These are phyloP conservation scores for Aspergillus pseudoglaucus DNA, from an alignment of 2,329 filamentous ascomycete species.

Conservation along the genomic window DNA sequence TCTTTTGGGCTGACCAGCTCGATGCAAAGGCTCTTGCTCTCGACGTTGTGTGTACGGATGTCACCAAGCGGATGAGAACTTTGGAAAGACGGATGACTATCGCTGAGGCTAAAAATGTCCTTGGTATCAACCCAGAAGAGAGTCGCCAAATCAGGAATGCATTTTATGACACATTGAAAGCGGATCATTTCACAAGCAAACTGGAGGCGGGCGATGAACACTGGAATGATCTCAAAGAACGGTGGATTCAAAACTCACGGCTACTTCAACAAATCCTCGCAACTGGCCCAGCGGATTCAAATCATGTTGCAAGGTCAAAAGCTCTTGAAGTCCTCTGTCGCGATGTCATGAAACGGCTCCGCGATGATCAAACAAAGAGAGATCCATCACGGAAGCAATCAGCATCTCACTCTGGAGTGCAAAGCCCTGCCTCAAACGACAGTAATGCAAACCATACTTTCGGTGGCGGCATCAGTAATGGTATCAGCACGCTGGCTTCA, in stretches of 20 bases:
- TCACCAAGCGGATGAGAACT: constrained; percentile 70
- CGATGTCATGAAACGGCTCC: constrained; percentile 70
- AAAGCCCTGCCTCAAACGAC: constrained; percentile 16
- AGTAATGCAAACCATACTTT: constrained; percentile 17
- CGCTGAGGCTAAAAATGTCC: constrained; percentile 64
- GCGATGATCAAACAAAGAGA: constrained; percentile 58
- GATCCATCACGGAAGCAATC: constrained; percentile 43
- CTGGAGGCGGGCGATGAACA: constrained; percentile 64
- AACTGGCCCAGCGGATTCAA: constrained; percentile 46
- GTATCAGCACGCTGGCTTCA: constrained; percentile 39
- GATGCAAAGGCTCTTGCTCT: constrained; percentile 63
- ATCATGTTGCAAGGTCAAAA: constrained; percentile 51
- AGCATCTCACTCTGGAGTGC: constrained; percentile 14
- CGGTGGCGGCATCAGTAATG: constrained; percentile 28
- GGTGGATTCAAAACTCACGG: constrained; percentile 57
- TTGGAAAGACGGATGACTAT: constrained; percentile 62
- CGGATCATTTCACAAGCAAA: constrained; percentile 64
- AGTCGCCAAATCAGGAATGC: constrained; percentile 59
- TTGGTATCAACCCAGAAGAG: constrained; percentile 63
- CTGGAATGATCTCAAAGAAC: constrained; percentile 63
- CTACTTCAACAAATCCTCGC: constrained; percentile 52
- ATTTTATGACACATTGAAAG: constrained; percentile 60
- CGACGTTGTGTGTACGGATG: constrained; percentile 73
- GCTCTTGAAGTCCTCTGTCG: constrained; percentile 65
- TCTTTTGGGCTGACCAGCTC: constrained; percentile 54